Conservation (phyloP, 202 grass and related monocot species). For the Tripidium arundinaceum region DNA sequence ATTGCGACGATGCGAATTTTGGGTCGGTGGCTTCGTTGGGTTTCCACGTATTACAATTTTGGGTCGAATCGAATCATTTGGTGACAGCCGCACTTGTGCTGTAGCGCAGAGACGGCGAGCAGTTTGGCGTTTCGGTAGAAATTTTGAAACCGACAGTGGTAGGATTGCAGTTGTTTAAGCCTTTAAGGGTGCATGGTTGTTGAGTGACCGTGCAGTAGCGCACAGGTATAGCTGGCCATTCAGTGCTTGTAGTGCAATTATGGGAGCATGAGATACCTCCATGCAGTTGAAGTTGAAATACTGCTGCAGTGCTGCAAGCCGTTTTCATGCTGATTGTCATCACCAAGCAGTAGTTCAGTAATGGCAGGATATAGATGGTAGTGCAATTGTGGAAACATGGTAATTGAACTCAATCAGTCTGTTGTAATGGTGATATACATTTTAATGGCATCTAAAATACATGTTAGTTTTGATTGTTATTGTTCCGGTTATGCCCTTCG, state of each 20-base stretch:
- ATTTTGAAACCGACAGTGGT: neutral
- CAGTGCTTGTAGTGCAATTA: conserved; percentile 2
- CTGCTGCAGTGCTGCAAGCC: neutral
- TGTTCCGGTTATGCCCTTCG: neutral
- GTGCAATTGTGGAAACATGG: neutral
- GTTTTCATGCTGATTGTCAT: neutral
- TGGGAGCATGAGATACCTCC: neutral
- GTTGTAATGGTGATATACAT: neutral
- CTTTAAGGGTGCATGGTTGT: neutral
- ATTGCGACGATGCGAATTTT: neutral
- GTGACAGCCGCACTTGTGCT: neutral
- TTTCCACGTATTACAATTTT: neutral
- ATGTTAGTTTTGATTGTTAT: neutral
- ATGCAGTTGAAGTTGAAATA: neutral
- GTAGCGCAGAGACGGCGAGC: neutral
- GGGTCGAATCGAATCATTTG: neutral
- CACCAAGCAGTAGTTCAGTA: neutral
- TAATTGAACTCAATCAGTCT: neutral
- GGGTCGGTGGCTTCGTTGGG: neutral
- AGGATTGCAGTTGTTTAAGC: neutral
- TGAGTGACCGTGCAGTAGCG: neutral
- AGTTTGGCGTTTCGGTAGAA: neutral
- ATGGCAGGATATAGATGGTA: neutral
- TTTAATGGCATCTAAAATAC: neutral
- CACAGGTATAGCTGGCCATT: neutral